Evolutionary conservation across 208 protist species (phyloP), one percentile per base, ranked within the genome.

Genomic region (Trypanosoma caninum): DNA sequence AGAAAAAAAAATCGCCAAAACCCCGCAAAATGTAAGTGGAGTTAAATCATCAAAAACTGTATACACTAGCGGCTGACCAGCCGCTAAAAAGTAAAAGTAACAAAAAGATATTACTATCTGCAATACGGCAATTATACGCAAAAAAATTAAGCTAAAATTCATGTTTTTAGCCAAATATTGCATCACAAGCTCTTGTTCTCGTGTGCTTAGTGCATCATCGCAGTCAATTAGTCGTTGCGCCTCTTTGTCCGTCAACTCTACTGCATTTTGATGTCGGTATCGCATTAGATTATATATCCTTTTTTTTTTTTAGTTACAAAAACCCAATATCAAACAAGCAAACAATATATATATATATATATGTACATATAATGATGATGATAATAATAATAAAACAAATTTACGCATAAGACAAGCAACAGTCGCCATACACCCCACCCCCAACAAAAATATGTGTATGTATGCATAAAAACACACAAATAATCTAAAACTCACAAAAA

Each of bases 121-220:
- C 1, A 90, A 56, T 28, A 61, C 68, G 22, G 80, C 82, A 9
- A 93, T 46, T 3, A 87, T 48, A 16, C 71, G 59, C 0, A 86
- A 23, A 25, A 82, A 70, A 9, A 54, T 52, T 0, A 78, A 59
- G 50, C 68, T 87, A 18, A 31, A 72, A 0, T 67, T 64, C 14
- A 90, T 57, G 13, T 66, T 72, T 6, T 50, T 54, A 3, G 78
- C 68, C 22, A 93, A 76, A 73, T 89, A 83, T 10, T 60, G 58
- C 13, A 93, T 59, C 8, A 93, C 75, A 28, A 83, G 74, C 25
- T 84, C 74, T 48, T 93, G 87, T 69, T 93, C 87, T 2, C 47
- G 37, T 0, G 75, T 84, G 67, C 74, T 86, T 20, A 93, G 72
- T 11, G 74, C 56, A 28, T 89, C 80, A 20, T 82, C 47, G 22